phyloP scores from a whole-genome alignment of 768 basidiomycete species.

The Nidularia pulvinata region DNA sequence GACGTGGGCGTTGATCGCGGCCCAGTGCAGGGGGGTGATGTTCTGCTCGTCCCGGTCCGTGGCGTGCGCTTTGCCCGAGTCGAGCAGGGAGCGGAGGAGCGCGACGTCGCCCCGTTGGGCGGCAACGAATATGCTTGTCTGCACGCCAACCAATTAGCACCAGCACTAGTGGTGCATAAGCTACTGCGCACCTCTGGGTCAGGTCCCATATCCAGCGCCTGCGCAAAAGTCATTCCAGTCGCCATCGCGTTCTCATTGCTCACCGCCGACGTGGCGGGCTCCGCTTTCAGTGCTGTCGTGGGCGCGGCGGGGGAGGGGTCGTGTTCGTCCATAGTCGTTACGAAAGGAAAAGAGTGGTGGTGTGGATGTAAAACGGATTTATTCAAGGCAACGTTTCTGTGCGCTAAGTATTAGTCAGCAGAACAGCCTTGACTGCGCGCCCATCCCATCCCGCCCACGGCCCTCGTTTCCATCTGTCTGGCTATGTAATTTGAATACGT shows the following conservation, averaged over 20 bases:
- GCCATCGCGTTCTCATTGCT: slow-evolving; percentile 44
- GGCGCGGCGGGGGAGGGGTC: slow-evolving; percentile 5
- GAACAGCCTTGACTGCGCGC: too few relatives aligned
- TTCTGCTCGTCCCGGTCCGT: slow-evolving; percentile 88
- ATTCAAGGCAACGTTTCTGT: too few relatives aligned
- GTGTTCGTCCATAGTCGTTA: slow-evolving; percentile 29
- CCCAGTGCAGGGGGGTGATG: slow-evolving; percentile 97
- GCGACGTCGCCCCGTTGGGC: slow-evolving; percentile 86
- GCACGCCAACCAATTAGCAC: neutral
- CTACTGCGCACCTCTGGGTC: slow-evolving; percentile 2
- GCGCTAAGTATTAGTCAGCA: too few relatives aligned
- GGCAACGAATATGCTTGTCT: slow-evolving; percentile 78
- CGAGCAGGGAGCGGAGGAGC: slow-evolving; percentile 63
- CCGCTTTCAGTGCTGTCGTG: slow-evolving; percentile 45
- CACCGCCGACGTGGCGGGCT: slow-evolving; percentile 48
- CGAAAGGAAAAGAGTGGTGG: too few relatives aligned
- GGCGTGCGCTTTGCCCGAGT: slow-evolving; percentile 67
- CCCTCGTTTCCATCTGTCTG: too few relatives aligned
- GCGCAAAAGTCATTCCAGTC: slow-evolving; percentile 45
- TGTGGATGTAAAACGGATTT: too few relatives aligned
- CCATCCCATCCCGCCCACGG: too few relatives aligned
- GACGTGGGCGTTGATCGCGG: slow-evolving; percentile 96
- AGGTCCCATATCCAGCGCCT: slow-evolving; percentile 24
- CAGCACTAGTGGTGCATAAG: neutral
- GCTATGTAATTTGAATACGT: too few relatives aligned